Percentiles rank a stretch among this genome's conserved stretches.
phyloP scores from a whole-genome alignment of 495 filamentous ascomycete species.

The Aspergillus saccharolyticus region DNA sequence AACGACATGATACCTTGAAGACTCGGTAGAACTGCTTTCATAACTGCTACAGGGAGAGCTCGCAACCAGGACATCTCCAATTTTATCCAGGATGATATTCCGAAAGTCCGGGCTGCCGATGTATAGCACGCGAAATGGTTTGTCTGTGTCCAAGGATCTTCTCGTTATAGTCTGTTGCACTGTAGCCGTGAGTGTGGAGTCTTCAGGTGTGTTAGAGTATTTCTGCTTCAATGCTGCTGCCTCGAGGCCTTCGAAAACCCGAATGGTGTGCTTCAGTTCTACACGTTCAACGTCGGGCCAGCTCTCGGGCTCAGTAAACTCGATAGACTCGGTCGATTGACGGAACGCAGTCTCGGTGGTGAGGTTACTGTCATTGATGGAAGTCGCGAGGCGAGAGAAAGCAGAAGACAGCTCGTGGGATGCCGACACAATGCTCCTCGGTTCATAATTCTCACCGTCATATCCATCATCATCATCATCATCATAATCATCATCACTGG shows the following conservation, averaged over 20 bases:
- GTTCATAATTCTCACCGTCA: conserved; percentile 21
- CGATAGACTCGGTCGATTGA: conserved; percentile 46
- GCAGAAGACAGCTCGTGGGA: conserved; percentile 40
- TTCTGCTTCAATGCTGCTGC: conserved; percentile 42
- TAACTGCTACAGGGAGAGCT: conserved; percentile 35
- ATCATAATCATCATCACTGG: no score
- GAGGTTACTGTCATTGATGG: conserved; percentile 41
- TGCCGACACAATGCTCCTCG: conserved; percentile 30
- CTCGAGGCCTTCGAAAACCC: conserved; percentile 50
- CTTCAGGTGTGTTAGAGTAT: conserved; percentile 25
- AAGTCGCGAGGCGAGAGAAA: conserved; percentile 28
- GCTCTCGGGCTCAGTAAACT: conserved; percentile 55
- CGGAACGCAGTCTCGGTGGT: conserved; percentile 37
- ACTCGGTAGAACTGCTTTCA: conserved; percentile 44
- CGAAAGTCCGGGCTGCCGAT: conserved; percentile 58
- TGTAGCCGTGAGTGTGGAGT: conserved; percentile 45
- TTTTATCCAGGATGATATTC: conserved; percentile 68
- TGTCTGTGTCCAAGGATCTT: conserved; percentile 54
- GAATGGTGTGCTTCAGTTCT: conserved; percentile 59
- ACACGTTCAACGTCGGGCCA: conserved; percentile 48
- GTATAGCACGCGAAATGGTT: conserved; percentile 67
- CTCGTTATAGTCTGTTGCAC: conserved; percentile 71
- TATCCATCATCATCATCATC: conserved; percentile 22
- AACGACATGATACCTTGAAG: conserved; percentile 68
- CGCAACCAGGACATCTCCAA: conserved; percentile 59